A percentile compares a stretch with the other conserved stretches of the same genome.
These are phyloP conservation scores for Litsea cubeba DNA, from an alignment of 164 flowering plant species.

Conservation along the genomic window DNA sequence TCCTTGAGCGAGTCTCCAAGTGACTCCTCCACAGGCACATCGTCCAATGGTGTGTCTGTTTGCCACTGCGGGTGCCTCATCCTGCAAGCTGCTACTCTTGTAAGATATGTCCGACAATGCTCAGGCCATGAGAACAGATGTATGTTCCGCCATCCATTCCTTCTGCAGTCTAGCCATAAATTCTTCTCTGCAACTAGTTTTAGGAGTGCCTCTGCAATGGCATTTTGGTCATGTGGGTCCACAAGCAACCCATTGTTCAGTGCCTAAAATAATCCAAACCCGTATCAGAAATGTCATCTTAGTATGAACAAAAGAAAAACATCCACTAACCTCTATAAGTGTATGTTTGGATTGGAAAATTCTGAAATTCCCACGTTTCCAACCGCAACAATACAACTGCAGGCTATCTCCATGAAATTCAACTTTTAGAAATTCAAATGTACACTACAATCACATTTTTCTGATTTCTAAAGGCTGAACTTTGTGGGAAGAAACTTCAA, in stretches of 20 bases:
- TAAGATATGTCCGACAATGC: slow-evolving; percentile 89
- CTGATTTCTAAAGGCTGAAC: neutral
- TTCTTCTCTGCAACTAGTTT: slow-evolving; percentile 89
- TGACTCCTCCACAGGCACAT: slow-evolving; percentile 48
- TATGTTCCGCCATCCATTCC: slow-evolving; percentile 86
- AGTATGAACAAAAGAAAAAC: neutral
- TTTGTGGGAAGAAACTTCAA: neutral
- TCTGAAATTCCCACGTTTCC: neutral
- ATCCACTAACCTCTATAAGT: neutral
- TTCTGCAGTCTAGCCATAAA: slow-evolving; percentile 78
- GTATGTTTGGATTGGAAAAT: neutral
- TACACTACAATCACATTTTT: neutral
- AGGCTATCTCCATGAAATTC: neutral
- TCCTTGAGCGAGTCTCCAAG: slow-evolving; percentile 83
- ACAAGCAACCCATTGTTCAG: slow-evolving; percentile 87
- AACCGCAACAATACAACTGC: neutral
- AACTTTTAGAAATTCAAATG: neutral
- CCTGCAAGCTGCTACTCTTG: slow-evolving; percentile 89
- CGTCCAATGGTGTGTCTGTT: slow-evolving; percentile 74
- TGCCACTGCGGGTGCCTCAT: slow-evolving; percentile 97
- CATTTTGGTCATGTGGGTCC: slow-evolving; percentile 87
- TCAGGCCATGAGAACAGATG: slow-evolving; percentile 99
- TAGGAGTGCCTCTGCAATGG: slow-evolving; percentile 77
- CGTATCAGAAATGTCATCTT: neutral
- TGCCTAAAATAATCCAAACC: slow-evolving; percentile 37